These are phyloP conservation scores for Diaporthe sp. DNA, from an alignment of 2,329 filamentous ascomycete species.

Conservation along the genomic window DNA sequence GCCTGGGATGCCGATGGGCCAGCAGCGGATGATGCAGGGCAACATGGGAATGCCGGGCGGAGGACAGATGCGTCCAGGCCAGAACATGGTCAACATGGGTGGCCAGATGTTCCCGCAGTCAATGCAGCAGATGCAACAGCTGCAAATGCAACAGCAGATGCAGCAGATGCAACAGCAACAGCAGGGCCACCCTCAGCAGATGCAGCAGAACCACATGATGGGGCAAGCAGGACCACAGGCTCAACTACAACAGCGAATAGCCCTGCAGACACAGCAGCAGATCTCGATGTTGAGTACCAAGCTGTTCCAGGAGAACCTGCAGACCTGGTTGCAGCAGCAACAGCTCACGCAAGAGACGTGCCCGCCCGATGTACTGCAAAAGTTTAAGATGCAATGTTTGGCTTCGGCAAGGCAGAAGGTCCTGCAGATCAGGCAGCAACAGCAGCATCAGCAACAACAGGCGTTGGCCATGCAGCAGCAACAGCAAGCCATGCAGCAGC, in stretches of 20 bases:
- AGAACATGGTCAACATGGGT: constrained; percentile 46
- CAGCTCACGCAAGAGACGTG: constrained; percentile 58
- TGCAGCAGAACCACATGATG: constrained; percentile 46
- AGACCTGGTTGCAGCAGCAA: constrained; percentile 50
- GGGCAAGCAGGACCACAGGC: constrained; percentile 34
- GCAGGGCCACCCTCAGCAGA: constrained; percentile 45
- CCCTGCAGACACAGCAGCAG: background rate
- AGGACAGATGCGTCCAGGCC: constrained; percentile 40
- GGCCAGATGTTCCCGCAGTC: constrained; percentile 38
- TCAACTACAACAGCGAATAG: constrained; percentile 33
- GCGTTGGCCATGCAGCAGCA: constrained; percentile 53
- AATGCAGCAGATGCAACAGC: constrained; percentile 44
- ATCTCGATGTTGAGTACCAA: constrained; percentile 39
- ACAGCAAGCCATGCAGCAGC: constrained; percentile 51
- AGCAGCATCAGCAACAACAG: constrained; percentile 41
- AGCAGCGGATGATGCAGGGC: constrained; percentile 52
- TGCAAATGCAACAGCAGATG: constrained; percentile 44
- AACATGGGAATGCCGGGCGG: constrained; percentile 42
- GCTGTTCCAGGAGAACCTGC: constrained; percentile 57
- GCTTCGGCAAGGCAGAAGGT: constrained; percentile 53
- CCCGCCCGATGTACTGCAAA: constrained; percentile 58
- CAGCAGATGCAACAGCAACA: constrained; percentile 52
- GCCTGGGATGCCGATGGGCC: constrained; percentile 36
- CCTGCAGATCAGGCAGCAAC: constrained; percentile 42
- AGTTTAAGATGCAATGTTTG: constrained; percentile 58